phyloP scores from a whole-genome alignment of 2,329 filamentous ascomycete genomes.

The Tolypocladium album region DNA sequence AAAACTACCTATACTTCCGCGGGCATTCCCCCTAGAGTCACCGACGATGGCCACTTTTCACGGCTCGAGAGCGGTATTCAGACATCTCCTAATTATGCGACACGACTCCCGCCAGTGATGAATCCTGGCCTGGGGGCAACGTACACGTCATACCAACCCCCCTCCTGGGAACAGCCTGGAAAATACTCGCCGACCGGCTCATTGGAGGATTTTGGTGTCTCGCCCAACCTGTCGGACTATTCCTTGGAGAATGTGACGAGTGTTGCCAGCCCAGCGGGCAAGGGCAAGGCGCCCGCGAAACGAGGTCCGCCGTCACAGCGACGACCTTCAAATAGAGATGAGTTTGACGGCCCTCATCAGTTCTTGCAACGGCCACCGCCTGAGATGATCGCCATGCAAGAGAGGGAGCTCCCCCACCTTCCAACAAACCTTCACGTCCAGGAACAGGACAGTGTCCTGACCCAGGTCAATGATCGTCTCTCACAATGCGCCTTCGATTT shows the following conservation, averaged over 20 bases:
- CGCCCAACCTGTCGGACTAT: slow-evolving; percentile 50
- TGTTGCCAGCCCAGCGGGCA: slow-evolving; percentile 25
- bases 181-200: slow-evolving; percentile 47
- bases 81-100: slow-evolving; percentile 27
- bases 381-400: slow-evolving; percentile 63
- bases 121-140: slow-evolving; percentile 17
- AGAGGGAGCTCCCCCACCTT: slow-evolving; percentile 69
- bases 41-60: slow-evolving; percentile 22
- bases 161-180: slow-evolving; percentile 27
- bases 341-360: slow-evolving; percentile 82
- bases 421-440: slow-evolving; percentile 74
- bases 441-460: slow-evolving; percentile 74
- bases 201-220: slow-evolving; percentile 46
- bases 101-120: slow-evolving; percentile 29
- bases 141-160: slow-evolving; percentile 28
- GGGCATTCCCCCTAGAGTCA: background rate
- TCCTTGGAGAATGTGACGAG: slow-evolving; percentile 40
- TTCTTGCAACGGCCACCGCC: slow-evolving; percentile 63
- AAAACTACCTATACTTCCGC: slow-evolving; percentile 20
- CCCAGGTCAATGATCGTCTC: slow-evolving; percentile 72
- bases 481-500: slow-evolving; percentile 85
- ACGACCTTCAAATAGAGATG: slow-evolving; percentile 70
- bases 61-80: slow-evolving; percentile 29
- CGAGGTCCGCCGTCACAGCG: slow-evolving; percentile 51
- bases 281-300: slow-evolving; percentile 36